phyloP scores from a whole-genome alignment of 140 eudicot genomes.

The Stevia rebaudiana region DNA sequence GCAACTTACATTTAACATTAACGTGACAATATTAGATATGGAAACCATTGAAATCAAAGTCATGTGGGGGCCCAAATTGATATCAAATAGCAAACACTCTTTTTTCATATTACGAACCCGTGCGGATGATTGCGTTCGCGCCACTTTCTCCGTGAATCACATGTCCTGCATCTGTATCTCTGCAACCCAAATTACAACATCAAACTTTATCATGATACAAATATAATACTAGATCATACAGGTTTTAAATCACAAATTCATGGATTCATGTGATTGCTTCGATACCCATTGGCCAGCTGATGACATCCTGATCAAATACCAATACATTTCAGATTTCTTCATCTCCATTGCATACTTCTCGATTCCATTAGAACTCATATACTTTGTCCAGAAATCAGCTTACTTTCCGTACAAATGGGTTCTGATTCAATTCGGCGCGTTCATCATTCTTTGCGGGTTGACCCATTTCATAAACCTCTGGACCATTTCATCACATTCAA shows the following conservation, averaged over 20 bases:
- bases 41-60: too few relatives aligned
- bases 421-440: slow-evolving; percentile 83
- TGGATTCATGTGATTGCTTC: slow-evolving; percentile 28
- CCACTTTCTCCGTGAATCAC: slow-evolving; percentile 2
- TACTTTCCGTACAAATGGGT: slow-evolving; percentile 83
- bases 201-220: not conserved
- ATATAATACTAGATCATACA: not conserved
- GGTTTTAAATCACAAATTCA: not conserved
- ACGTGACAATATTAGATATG: too few relatives aligned
- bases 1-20: too few relatives aligned
- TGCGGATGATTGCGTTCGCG: not conserved
- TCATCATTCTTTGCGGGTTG: slow-evolving; percentile 83
- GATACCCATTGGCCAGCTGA: slow-evolving; percentile 52
- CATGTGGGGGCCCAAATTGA: not conserved
- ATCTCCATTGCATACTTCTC: slow-evolving; percentile 89
- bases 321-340: slow-evolving; percentile 83
- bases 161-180: too few relatives aligned
- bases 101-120: slow-evolving; percentile 12
- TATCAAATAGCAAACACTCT: not conserved
- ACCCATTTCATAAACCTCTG: slow-evolving; percentile 78
- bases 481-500: slow-evolving; percentile 54
- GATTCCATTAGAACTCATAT: slow-evolving; percentile 75
- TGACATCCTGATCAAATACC: slow-evolving; percentile 66
- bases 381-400: slow-evolving; percentile 75
- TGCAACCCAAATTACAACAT: too few relatives aligned